Evolutionary conservation across 2,329 filamentous ascomycete species (phyloP), one percentile per base, ranked within the genome.

Genomic region (Capronia americana): DNA sequence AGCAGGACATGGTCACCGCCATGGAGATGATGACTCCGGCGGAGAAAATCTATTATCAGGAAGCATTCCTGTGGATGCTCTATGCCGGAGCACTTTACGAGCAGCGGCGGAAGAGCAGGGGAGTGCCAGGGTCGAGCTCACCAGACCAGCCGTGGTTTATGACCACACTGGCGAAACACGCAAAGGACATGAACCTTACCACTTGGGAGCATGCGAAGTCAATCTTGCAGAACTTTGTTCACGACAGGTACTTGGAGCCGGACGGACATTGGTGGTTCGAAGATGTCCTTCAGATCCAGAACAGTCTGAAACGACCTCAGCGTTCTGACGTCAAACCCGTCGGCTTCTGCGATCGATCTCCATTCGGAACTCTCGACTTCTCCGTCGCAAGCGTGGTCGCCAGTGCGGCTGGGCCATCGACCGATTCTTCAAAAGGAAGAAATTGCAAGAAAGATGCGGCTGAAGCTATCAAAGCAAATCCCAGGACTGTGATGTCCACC

Each of bases 21-120:
- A 46, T 61, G 24, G 38, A 57, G 50, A 24, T 61, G 41, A n/a
- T 65, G 38, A 65, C 38, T 12, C 51, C 57, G 10, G 34, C 11
- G 4, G 63, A 65, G n/a, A n/a, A 17, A 5, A 8, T 51, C 6
- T 11, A 65, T 4, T 65, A 65, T 48, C 48, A 28, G 12, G 57
- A 65, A n/a, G 57, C 53, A 14, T 61, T 60, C 41, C 48, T 65
- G 12, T 65, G 63, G 63, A 65, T 57, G 30, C 44, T 61, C 26
- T 65, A 57, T 23, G 57, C 57, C 11, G 63, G 63, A n/a, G 63
- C 63, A 12, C 26, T 57, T 26, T 26, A 50, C 30, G 63, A 65
- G 26, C 50, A 65, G 46, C 23, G 61, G 5, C 54, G 57, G 41
- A 57, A 48, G 23, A 34, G 32, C 28, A 26, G 38, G n/a, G 28